Percentiles rank a stretch among this genome's conserved stretches.
Evolutionary conservation across 352 stramenopile species (phyloP).

Genomic region (Pelagophyceae sp.): DNA sequence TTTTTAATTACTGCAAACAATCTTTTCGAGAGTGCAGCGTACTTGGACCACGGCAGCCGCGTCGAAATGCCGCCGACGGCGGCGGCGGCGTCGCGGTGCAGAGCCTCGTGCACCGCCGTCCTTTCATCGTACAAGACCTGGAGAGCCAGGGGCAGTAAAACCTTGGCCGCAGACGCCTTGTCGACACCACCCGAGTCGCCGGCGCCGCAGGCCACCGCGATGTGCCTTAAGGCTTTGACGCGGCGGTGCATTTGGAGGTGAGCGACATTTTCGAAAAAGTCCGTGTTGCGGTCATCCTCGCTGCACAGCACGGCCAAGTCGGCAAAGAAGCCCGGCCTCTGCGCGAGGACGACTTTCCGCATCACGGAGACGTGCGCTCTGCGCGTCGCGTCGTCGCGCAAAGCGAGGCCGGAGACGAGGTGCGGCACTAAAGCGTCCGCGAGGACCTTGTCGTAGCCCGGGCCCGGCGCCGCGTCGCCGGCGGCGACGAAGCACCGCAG

Average conservation of each 20-base stretch:
- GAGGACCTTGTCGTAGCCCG: too few species aligned
- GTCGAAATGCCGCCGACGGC: constrained; percentile 76
- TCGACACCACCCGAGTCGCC: background rate
- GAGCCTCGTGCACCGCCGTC: constrained; percentile 76
- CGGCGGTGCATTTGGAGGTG: constrained; percentile 95
- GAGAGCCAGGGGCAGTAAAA: constrained; percentile 85
- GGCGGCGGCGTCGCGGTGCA: constrained; percentile 81
- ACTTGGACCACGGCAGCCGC: constrained; percentile 90
- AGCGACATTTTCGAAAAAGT: constrained; percentile 97
- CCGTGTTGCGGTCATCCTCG: constrained; percentile 74
- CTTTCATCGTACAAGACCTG: constrained; percentile 91
- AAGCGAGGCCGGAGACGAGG: constrained; percentile 48
- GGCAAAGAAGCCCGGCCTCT: background rate
- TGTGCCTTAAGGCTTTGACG: constrained; percentile 62
- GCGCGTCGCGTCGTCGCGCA: constrained; percentile 49
- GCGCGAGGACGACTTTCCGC: constrained; percentile 41
- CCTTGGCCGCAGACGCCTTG: constrained; percentile 63
- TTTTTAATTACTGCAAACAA: constrained; percentile 57
- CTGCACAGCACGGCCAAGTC: background rate
- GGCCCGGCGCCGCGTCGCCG: background rate
- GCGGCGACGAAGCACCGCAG: background rate
- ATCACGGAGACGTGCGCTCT: constrained; percentile 57
- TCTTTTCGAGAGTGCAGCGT: constrained; percentile 72
- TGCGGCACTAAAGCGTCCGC: background rate
- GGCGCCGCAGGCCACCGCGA: background rate